These are phyloP conservation scores for Fusarium sp. DNA, from an alignment of 2,329 filamentous ascomycete species.

Conservation along the genomic window DNA sequence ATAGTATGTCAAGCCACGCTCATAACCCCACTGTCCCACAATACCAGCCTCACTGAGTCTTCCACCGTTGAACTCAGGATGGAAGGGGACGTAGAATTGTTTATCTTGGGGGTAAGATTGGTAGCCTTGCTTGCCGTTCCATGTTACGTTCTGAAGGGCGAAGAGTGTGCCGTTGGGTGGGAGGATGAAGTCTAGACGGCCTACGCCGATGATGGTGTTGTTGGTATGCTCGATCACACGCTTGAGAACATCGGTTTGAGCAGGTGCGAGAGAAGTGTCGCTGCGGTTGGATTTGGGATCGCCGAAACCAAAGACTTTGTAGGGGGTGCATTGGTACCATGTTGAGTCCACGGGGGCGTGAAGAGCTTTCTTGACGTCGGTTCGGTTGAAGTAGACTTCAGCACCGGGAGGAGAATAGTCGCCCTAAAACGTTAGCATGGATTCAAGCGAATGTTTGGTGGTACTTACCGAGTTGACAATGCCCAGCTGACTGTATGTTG, in stretches of 20 bases:
- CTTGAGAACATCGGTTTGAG: slow-evolving; percentile 39
- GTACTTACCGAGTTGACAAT: slow-evolving; percentile 66
- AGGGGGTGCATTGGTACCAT: slow-evolving; percentile 44
- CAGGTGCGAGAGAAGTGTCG: slow-evolving; percentile 33
- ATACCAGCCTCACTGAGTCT: slow-evolving; percentile 70
- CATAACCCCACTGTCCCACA: slow-evolving; percentile 76
- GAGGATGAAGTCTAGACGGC: slow-evolving; percentile 69
- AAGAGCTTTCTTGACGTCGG: slow-evolving; percentile 75
- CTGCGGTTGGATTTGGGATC: slow-evolving; percentile 27
- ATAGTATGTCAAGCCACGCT: slow-evolving; percentile 80
- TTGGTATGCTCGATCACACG: slow-evolving; percentile 49
- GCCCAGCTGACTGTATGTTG: slow-evolving; percentile 75
- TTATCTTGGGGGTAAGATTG: slow-evolving; percentile 57
- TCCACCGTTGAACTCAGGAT: slow-evolving; percentile 53
- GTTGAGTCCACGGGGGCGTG: slow-evolving; percentile 63
- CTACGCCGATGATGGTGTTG: slow-evolving; percentile 48
- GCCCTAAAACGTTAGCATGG: slow-evolving; percentile 48
- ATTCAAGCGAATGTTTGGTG: rapidly evolving
- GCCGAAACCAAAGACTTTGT: slow-evolving; percentile 44
- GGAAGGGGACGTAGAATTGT: slow-evolving; percentile 76
- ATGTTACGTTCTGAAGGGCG: slow-evolving; percentile 83
- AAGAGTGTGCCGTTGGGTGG: slow-evolving; percentile 77
- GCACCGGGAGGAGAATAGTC: slow-evolving; percentile 72
- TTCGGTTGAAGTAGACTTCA: slow-evolving; percentile 75
- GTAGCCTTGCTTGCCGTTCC: slow-evolving; percentile 77